Base-by-base conservation (phyloP, 2,329 filamentous ascomycete species). In the Sphaerulina musiva region DNA sequence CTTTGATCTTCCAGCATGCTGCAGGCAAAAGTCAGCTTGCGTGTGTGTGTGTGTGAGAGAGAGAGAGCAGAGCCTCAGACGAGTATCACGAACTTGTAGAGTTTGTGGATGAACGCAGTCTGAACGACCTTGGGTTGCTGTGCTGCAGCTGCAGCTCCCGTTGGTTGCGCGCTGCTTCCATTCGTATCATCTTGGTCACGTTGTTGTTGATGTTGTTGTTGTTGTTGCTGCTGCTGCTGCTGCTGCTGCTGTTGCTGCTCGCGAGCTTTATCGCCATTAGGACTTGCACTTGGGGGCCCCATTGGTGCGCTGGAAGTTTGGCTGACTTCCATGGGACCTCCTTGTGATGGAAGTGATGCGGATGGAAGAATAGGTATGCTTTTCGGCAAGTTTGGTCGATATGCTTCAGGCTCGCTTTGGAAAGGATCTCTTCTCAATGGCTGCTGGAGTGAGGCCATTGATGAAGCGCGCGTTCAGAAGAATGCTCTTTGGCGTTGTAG, bases 91-190 rank as follows among this genome's bases (percentile, higher is more conserved):
- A 78, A 96, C 91, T 95, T 96, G 78, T 97, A 98, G 36, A 98
- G 82, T 73, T 98, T 98, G 73, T 98, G 93, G 61, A 98, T 97
- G 68, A 98, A 98, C 20, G 93, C 93, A 9, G 93, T 97, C 74
- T 98, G 93, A 12, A 97, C 90, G 43, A 96, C 92, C 74, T 98
- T 98, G 56, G 93, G 91, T 69, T 95, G 91, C 68, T 95, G 89
- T 49, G 91, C 85, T 46, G 86, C 86, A 4, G 86, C 83, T 1
- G 84, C 83, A 17, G 85, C 84, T 38, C 77, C 77, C 1, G 78
- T 71, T 2, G 75, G 73, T 20, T 71, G 70, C 48, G 70, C 69
- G 59, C 73, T 51, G 72, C 70, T 66, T 74, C 76, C 67, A 59
- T 71, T 73, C 38, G 64, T 62, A 17, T 63, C 61, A 36, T 50